These are phyloP conservation scores for Diutina catenulata DNA, from an alignment of 1,139 yeast genomes.

Conservation along the genomic window DNA sequence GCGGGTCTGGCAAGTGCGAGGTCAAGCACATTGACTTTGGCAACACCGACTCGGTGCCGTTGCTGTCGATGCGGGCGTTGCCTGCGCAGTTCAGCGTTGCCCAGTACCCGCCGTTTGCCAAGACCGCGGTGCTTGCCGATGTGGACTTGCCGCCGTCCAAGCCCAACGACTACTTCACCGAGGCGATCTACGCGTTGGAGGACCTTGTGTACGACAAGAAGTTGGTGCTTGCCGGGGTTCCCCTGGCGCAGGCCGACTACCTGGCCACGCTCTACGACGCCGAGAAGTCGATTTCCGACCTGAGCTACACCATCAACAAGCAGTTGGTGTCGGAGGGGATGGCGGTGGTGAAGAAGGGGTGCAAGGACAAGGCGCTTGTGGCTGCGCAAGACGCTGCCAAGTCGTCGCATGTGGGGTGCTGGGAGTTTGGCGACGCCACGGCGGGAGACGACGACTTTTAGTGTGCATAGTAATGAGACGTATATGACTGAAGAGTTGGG, in stretches of 20 bases:
- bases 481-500: too few species aligned
- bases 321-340: slow-evolving; percentile 54
- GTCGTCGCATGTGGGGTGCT: slow-evolving; percentile 49
- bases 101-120: slow-evolving; percentile 44
- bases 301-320: slow-evolving; percentile 52
- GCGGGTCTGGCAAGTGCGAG: slow-evolving; percentile 30
- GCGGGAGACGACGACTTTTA: slow-evolving; percentile 32
- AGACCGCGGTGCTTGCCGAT: slow-evolving; percentile 42
- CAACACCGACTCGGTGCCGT: slow-evolving; percentile 37
- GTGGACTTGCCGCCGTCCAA: slow-evolving; percentile 48
- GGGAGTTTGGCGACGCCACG: slow-evolving; percentile 74
- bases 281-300: slow-evolving; percentile 41
- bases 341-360: slow-evolving; percentile 38
- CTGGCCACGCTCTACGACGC: slow-evolving; percentile 53
- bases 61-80: slow-evolving; percentile 37
- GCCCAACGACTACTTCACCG: slow-evolving; percentile 48
- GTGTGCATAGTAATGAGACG: background rate
- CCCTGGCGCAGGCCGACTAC: slow-evolving; percentile 29
- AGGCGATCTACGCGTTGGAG: slow-evolving; percentile 46
- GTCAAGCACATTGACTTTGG: slow-evolving; percentile 63
- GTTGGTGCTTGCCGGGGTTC: slow-evolving; percentile 46
- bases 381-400: slow-evolving; percentile 38
- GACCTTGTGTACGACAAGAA: slow-evolving; percentile 43
- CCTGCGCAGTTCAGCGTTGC: slow-evolving; percentile 39
- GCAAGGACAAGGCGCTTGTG: slow-evolving; percentile 26